A percentile compares a stretch with the other conserved stretches of the same genome.
Conservation (phyloP, 2,329 filamentous ascomycete genomes). For the Aspergillus chevalieri region DNA sequence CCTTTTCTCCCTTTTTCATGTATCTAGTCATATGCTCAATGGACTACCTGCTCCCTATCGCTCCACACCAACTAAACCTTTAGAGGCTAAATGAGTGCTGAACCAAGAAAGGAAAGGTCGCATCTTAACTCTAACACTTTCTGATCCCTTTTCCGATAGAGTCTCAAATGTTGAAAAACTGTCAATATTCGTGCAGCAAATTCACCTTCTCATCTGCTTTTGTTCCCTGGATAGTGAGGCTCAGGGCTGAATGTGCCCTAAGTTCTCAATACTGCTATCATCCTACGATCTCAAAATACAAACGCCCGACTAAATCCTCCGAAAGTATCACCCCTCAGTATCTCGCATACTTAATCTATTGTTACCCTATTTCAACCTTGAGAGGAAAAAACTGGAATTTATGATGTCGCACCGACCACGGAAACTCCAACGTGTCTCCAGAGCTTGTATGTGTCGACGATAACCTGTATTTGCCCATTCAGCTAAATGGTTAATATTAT, state of each 20-base stretch:
- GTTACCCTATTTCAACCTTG: not conserved
- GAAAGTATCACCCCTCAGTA: not conserved
- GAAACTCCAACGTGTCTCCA: slow-evolving; percentile 22
- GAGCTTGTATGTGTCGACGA: slow-evolving; percentile 16
- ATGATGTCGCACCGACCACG: slow-evolving; percentile 22
- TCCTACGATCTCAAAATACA: not conserved
- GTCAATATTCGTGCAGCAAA: not conserved
- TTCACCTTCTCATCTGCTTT: not conserved
- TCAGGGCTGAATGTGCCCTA: not conserved
- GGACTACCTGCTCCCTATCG: too few species aligned
- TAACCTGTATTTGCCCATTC: slow-evolving; percentile 6
- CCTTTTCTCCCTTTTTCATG: too few species aligned
- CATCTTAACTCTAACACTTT: not conserved
- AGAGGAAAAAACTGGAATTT: slow-evolving; percentile 2
- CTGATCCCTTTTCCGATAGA: not conserved
- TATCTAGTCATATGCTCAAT: too few species aligned
- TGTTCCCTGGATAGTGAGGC: not conserved
- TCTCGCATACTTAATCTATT: not conserved
- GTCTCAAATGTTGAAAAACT: not conserved
- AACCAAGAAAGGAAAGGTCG: too few species aligned
- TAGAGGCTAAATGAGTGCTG: too few species aligned
- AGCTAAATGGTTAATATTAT: slow-evolving; percentile 2
- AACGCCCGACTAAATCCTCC: not conserved
- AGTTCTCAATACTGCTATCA: not conserved
- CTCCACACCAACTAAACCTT: too few species aligned